phyloP scores from a whole-genome alignment of 2,329 filamentous ascomycete genomes.

The Colletotrichum horii region DNA sequence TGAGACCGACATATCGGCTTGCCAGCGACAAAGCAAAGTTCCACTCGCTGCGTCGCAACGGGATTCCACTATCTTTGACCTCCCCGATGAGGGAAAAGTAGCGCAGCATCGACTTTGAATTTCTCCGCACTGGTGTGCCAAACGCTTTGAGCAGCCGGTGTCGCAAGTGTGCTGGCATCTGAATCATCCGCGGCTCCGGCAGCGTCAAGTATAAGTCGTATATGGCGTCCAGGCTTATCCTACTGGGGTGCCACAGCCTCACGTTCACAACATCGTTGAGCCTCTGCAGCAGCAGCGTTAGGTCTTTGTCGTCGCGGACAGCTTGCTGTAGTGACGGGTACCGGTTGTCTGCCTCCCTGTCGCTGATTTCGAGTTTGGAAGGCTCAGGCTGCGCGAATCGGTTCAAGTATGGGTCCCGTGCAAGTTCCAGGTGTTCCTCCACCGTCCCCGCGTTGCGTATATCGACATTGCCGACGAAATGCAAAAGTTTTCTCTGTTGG shows the following conservation, averaged over 20 bases:
- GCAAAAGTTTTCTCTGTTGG: constrained; percentile 50
- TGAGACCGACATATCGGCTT: constrained; percentile 68
- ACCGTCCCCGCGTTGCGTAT: constrained; percentile 44
- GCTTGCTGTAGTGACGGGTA: constrained; percentile 50
- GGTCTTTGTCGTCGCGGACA: constrained; percentile 36
- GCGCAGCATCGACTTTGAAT: constrained; percentile 71
- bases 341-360: constrained; percentile 51
- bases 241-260: constrained; percentile 46
- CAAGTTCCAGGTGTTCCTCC: constrained; percentile 57
- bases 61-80: constrained; percentile 75
- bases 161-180: constrained; percentile 57
- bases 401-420: constrained; percentile 58
- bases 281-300: constrained; percentile 38
- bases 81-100: constrained; percentile 87
- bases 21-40: constrained; percentile 83
- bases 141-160: constrained; percentile 72
- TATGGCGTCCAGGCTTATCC: constrained; percentile 46
- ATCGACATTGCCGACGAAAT: constrained; percentile 50
- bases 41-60: constrained; percentile 75
- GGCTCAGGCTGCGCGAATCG: constrained; percentile 58
- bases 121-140: constrained; percentile 63
- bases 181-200: constrained; percentile 57
- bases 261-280: constrained; percentile 46
- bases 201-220: constrained; percentile 55
- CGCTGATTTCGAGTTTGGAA: constrained; percentile 54